phyloP scores from a whole-genome alignment of 805 yeast genomes.

The Henningerozyma blattae region DNA sequence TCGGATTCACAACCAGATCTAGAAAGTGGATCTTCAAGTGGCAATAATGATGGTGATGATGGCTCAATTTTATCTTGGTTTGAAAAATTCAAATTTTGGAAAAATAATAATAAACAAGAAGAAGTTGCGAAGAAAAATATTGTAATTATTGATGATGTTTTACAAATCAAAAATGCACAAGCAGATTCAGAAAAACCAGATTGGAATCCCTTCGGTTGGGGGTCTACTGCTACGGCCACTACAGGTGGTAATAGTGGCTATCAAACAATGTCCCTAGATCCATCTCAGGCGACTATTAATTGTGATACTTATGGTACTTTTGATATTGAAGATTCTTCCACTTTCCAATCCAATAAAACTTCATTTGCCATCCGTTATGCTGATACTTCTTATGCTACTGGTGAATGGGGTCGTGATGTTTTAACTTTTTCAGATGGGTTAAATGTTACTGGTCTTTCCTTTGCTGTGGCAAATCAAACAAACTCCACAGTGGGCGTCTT shows the following conservation, averaged over 20 bases:
- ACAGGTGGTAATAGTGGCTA: not conserved
- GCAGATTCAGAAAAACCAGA: too few species aligned
- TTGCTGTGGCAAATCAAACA: conserved; percentile 24
- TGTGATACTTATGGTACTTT: conserved; percentile 31
- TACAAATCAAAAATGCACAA: too few species aligned
- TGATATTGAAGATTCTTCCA: conserved; percentile 11
- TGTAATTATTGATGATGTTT: too few species aligned
- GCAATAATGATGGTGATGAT: too few species aligned
- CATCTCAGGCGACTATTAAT: conserved; percentile 18
- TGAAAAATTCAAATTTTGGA: too few species aligned
- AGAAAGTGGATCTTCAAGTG: not conserved
- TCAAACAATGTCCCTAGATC: conserved; percentile 7
- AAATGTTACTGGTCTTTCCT: conserved; percentile 19
- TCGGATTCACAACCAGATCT: not conserved
- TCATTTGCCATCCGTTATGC: conserved; percentile 37
- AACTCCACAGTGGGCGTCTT: conserved; percentile 35
- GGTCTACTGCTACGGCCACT: not conserved
- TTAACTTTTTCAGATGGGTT: conserved; percentile 36
- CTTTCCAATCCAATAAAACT: conserved; percentile 19
- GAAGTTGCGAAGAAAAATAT: too few species aligned
- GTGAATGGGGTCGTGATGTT: conserved; percentile 37
- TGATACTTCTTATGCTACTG: conserved; percentile 37
- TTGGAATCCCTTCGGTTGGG: not conserved
- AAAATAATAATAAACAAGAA: too few species aligned
- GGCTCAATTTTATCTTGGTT: too few species aligned